Base-by-base conservation (phyloP, 306 rosid species). In the Comarum palustre region DNA sequence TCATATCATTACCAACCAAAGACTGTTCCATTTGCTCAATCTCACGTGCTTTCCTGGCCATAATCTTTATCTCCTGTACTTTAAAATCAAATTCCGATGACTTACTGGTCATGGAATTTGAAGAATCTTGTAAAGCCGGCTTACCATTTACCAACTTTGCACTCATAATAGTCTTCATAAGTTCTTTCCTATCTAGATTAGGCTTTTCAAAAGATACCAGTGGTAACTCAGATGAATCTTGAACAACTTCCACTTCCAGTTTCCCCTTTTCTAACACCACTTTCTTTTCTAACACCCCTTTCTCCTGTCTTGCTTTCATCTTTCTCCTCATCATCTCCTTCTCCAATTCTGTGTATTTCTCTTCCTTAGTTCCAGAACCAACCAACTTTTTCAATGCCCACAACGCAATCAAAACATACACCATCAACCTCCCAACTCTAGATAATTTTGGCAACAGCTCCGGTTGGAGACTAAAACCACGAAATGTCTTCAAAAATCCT, bases 281-380 rank as follows among this genome's bases (percentile, higher is more conserved):
- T n/a, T n/a, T n/a, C 64, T 69, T 85, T 52, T 77, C 80, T 65
- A 81, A 43, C 76, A 73, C 64, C 81, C 83, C 97, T 72, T 79
- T 89, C 88, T 84, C 94, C 84, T 86, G 82, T 66, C 97, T 88
- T 10, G 85, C 86, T 77, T 86, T 89, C 1, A 88, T 82, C 84
- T 94, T 91, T 84, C 97, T 88, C 88, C 93, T 89, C 91, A 89
- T 86, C 88, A 94, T 89, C 75, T 88, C 96, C 82, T 94, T 88
- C 83, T 88, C 97, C 50, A 32, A 46, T 76, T 79, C 84, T 0
- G 88, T 73, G 70, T 78, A 65, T n/a, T 52, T 57, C 29, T 74
- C 87, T 60, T 94, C 91, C 80, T 89, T 80, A 58, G 69, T 81
- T 78, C 85, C 78, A 63, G 78, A 80, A 72, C 72, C 25, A 69